Evolutionary conservation across 306 rosid genomes (phyloP).

Genomic region (Prunus kanzakura): DNA sequence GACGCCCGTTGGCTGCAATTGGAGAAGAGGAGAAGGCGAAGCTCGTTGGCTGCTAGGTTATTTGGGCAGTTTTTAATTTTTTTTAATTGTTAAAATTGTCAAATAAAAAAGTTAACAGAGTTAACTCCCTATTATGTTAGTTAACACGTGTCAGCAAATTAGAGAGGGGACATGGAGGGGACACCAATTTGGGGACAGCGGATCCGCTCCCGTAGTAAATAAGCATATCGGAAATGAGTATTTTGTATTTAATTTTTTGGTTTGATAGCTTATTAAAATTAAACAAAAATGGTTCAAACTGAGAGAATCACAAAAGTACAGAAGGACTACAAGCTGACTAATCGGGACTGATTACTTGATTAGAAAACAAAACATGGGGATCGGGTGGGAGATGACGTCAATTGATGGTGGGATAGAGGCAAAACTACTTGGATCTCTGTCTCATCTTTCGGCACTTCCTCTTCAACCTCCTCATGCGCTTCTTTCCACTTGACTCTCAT

Average conservation of each 20-base stretch:
- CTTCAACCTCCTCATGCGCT: conserved; percentile 86
- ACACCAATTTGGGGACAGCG: too few species aligned
- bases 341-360: conserved; percentile 13
- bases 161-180: too few species aligned
- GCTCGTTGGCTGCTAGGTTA: too few species aligned
- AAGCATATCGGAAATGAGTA: too few species aligned
- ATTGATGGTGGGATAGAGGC: background rate
- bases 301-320: background rate
- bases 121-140: too few species aligned
- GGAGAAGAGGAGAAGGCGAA: too few species aligned
- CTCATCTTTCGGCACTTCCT: conserved; percentile 93
- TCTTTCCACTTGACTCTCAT: conserved; percentile 93
- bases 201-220: too few species aligned
- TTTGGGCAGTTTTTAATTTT: too few species aligned
- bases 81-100: too few species aligned
- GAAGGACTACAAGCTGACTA: conserved; percentile 14
- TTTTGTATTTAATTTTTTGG: background rate
- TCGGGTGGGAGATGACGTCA: background rate
- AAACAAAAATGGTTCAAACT: conserved; percentile 23
- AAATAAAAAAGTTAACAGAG: too few species aligned
- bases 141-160: too few species aligned
- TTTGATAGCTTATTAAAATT: background rate
- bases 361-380: background rate
- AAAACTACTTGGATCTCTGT: conserved; percentile 79
- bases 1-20: too few species aligned